Evolutionary conservation across 2,329 filamentous ascomycete species (phyloP), one percentile per base, ranked within the genome.

Genomic region (Microdochium bolleyi): DNA sequence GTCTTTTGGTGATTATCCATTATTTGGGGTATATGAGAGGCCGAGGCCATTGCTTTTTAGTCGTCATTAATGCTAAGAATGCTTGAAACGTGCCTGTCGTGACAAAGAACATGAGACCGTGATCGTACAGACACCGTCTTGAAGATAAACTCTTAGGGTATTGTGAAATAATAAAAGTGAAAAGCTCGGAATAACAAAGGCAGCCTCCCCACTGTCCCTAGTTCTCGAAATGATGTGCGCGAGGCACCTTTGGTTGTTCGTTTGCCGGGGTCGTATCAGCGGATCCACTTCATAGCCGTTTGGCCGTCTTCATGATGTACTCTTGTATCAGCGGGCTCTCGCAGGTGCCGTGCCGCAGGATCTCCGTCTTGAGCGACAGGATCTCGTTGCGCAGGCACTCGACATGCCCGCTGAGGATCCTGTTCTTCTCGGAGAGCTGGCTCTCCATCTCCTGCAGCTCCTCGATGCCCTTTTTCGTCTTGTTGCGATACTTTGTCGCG

Each of bases 281-380:
- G 11, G 11, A 8, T 34, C 11, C 37, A n/a, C 7, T n/a, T 41
- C 37, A 41, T 19, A 41, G 37, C 16, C n/a, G 7, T n/a, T n/a
- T 41, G 10, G 61, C 60, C 16, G 60, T 58, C 25, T 57, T 57
- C 53, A 53, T 56, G 54, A 62, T 66, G 54, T 62, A 63, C 51
- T 57, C 58, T 49, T 65, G 62, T 56, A 66, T 61, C 48, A 57
- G 41, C 52, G 52, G 38, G 58, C 63, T 65, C 54, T 64, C 51
- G 54, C 65, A 66, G 3, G 49, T 52, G 48, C 59, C 58, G 48
- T 61, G 58, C 16, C 54, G 37, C 2, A 65, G 53, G 25, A 64
- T 64, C 51, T 64, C 62, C 27, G 56, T 58, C 55, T 61, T 63
- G 24, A 64, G 52, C 11, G 55, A 54, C 1, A 64, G 54, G 2